Evolutionary conservation across 192 early-diverging fungal species (phyloP), one percentile per base, ranked within the genome.

Genomic region (Backusella psychrophila): DNA sequence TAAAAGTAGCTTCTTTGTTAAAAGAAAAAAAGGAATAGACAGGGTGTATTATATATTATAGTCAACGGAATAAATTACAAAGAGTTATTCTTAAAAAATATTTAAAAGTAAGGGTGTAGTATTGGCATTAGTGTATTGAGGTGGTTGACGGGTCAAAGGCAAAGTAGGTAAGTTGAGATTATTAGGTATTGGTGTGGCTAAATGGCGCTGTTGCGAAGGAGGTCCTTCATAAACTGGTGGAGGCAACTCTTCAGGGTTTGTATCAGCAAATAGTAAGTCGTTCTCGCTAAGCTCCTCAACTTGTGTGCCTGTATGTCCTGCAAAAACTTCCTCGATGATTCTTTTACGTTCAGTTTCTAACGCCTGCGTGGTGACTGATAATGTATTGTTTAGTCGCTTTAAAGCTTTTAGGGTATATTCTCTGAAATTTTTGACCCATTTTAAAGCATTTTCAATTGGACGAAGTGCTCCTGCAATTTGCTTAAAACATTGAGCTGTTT

Each of bases 171-270:
- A 26, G 56, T 63, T 63, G 23, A 29, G 21, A 29, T 12, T 29
- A 63, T 63, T 26, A 63, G 56, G 26, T 29, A 63, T 63, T 29
- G 12, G 11, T 0, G 9, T 23, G 14, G 3, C 14, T 11, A 63
- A 23, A 63, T 23, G 26, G 4, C 11, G 21, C 56, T 63, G 56
- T 12, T 63, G 56, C 26, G 56, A 63, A 68, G 66, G 29, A 9
- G 77, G 77, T n/a, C 66, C 65, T 68, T 78, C 77, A 46, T 78
- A 78, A 0, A 78, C 66, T 35, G 77, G 77, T 14, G 77, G 77
- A n/a, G 77, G 71, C 0, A 52, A 14, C 7, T 68, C 71, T 11
- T 78, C 42, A 17, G 23, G 39, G 35, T 69, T 38, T 21, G 38
- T 35, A 19, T 31, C 17, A 66, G 19, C 34, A 21, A 72, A 52